Evolutionary conservation across 495 filamentous ascomycete species (phyloP), one percentile per base, ranked within the genome.

Genomic region (Hypoxylon lenormandii): DNA sequence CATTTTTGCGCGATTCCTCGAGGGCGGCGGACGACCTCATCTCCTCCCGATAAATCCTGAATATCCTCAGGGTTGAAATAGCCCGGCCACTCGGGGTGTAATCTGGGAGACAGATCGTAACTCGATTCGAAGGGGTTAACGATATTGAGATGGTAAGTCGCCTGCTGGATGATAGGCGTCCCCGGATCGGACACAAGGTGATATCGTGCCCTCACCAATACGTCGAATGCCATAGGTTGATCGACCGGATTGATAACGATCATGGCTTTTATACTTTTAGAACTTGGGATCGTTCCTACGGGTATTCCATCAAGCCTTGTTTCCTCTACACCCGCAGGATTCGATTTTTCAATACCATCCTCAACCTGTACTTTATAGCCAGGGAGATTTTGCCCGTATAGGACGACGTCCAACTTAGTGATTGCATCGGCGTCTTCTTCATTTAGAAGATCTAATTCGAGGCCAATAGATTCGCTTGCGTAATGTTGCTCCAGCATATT

Each of bases 61-160:
- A 79, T 72, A 40, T 74, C 74, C 43, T 85, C 83, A 5, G 80
- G 70, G 4, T 85, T 81, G 74, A 98, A 97, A 73, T 92, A 90
- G 69, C 88, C 91, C 6, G 96, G 94, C 94, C 94, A 98, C 7
- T 89, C 87, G 1, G 86, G 81, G 79, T 97, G 88, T 4, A 96
- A 76, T 3, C 88, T 86, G 12, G 95, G 92, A 1, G 86, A 81
- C 68, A 97, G 90, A 53, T 94, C 91, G 70, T 93, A 97, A 67
- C 88, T 92, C 6, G 92, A 90, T 78, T 96, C 92, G 65, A 98
- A 97, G 6, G 95, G 92, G 36, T 86, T 88, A 53, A 91, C 83
- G 55, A 97, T 83, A 13, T 88, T 84, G 12, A 99, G 72, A 12
- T 88, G 87, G 16, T 88, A 84, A 0, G 84, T 80, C 5, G 88